phyloP scores from a whole-genome alignment of 441 rosid species.

The Cnidoscolus chayamansa region DNA sequence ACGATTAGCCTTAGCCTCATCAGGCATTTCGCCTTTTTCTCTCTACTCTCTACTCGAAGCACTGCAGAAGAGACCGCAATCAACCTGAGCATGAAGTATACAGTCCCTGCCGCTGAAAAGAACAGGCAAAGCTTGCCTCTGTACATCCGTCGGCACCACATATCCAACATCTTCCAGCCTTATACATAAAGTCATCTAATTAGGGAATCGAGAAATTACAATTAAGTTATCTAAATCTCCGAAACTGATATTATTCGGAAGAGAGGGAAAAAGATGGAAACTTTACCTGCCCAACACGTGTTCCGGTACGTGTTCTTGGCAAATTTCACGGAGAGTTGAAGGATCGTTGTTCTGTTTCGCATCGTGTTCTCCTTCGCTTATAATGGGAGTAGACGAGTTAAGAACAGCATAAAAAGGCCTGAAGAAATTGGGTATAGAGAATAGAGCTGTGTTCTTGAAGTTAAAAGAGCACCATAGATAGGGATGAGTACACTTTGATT shows the following conservation, averaged over 20 bases:
- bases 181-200: slow-evolving; percentile 15
- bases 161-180: slow-evolving; percentile 73
- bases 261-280: slow-evolving; percentile 1
- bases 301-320: slow-evolving; percentile 63
- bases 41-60: background rate
- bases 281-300: slow-evolving; percentile 54
- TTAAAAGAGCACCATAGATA: slow-evolving; percentile 12
- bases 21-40: background rate
- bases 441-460: slow-evolving; percentile 1
- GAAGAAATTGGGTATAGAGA: background rate
- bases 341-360: background rate
- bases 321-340: slow-evolving; percentile 40
- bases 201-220: background rate
- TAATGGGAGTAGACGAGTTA: slow-evolving; percentile 18
- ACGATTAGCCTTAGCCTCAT: slow-evolving; percentile 16
- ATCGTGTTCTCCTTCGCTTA: slow-evolving; percentile 3
- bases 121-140: slow-evolving; percentile 64
- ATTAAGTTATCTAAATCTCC: background rate
- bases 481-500: slow-evolving; percentile 9
- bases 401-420: slow-evolving; percentile 20
- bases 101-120: slow-evolving; percentile 69
- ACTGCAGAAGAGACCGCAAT: background rate
- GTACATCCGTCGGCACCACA: slow-evolving; percentile 56
- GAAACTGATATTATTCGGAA: background rate
- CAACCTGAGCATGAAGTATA: slow-evolving; percentile 83